Evolutionary conservation across 805 yeast genomes (phyloP).

Genomic region (Sungouiozyma ichnusensis): DNA sequence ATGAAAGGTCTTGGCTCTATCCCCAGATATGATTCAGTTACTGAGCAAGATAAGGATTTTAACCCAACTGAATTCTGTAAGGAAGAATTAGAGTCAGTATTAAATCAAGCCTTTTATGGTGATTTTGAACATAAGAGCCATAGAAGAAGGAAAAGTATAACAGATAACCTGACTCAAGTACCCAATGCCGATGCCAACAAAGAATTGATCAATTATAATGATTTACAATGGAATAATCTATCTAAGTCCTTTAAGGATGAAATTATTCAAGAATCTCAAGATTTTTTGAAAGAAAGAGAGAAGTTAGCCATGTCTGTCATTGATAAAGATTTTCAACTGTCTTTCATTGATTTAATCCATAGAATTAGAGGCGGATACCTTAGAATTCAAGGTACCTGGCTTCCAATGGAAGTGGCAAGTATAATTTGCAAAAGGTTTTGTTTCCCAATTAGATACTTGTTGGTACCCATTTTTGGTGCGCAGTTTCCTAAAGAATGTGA

Average conservation of each 20-base stretch:
- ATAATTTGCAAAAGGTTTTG: conserved; percentile 65
- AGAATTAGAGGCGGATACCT: conserved; percentile 85
- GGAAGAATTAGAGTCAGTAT: conserved; percentile 12
- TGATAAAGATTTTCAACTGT: conserved; percentile 8
- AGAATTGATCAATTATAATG: conserved; percentile 15
- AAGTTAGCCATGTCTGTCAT: conserved; percentile 2
- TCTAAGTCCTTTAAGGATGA: conserved; percentile 13
- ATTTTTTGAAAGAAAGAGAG: conserved; percentile 6
- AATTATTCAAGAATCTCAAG: conserved; percentile 10
- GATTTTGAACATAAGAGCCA: conserved; percentile 1
- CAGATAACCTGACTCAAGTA: conserved; percentile 1
- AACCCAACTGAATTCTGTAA: conserved; percentile 5
- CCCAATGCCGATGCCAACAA: neutral
- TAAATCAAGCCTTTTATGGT: conserved; percentile 15
- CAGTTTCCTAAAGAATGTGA: conserved; percentile 38
- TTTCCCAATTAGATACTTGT: conserved; percentile 61
- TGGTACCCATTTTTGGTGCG: conserved; percentile 73
- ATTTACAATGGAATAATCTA: conserved; percentile 26
- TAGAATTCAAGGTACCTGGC: conserved; percentile 93
- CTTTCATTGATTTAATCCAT: conserved; percentile 28
- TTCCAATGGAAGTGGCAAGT: conserved; percentile 60
- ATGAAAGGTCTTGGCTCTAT: conserved; percentile 19
- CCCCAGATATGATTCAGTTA: conserved; percentile 3
- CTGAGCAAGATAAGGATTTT: neutral
- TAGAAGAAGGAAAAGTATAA: conserved; percentile 5